Evolutionary conservation across 2,329 filamentous ascomycete species (phyloP), one percentile per base, ranked within the genome.

Genomic region (Massarina eburnea): DNA sequence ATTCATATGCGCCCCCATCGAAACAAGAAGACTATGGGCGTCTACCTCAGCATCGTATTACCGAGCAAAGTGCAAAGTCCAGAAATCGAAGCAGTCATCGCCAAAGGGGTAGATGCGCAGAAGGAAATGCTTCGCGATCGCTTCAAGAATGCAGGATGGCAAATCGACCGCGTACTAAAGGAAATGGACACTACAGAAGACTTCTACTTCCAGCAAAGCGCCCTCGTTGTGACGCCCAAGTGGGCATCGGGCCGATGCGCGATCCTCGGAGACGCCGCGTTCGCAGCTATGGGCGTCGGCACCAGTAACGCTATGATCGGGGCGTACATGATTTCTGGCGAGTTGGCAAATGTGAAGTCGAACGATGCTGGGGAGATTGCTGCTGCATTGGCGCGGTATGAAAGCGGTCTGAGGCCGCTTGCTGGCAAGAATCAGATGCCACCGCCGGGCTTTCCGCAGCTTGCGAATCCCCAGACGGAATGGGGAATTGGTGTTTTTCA

Each of bases 181-280:
- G 72, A 57, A 1, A 73, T 78, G 71, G 55, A 66, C 21, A 58
- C 55, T 1, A 57, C 68, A 0, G 54, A 71, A 0, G 71, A 78
- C 43, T 77, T 76, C 51, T 78, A 78, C 55, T 72, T 70, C 46
- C 67, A 74, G 22, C 66, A 71, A 15, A 56, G 72, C n/a, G 69
- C 62, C 5, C 68, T 73, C 37, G 63, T 74, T 35, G 68, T 66
- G 36, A 62, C 74, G 50, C 49, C 63, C 2, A 41, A 51, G 2
- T 73, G 68, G 65, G 60, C 58, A 1, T 57, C 61, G 15, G 67
- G 68, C 7, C 61, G 66, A n/a, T 55, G 65, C 6, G 68, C 45
- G 6, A 51, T 74, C 3, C 46, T 73, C 2, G 72, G 71, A 5
- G 72, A 75, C 48, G 68, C 72, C 2, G 72, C 40, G 7, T 10